These are phyloP conservation scores for Phlegmacium glaucopus DNA, from an alignment of 768 basidiomycete species.

Conservation along the genomic window DNA sequence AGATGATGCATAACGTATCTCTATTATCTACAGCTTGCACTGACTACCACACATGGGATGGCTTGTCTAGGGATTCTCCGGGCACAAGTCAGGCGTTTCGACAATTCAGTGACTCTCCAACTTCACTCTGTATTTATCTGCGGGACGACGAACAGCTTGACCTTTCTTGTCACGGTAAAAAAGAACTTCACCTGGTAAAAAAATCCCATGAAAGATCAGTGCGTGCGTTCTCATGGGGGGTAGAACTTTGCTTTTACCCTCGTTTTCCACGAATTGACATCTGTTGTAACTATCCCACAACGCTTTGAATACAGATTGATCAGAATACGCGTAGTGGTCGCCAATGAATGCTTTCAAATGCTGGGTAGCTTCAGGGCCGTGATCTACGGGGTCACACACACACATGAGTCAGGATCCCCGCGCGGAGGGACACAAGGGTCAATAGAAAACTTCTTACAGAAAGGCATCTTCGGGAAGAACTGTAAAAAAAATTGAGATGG, in stretches of 20 bases:
- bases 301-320: conserved; percentile 39
- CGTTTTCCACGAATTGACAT: conserved; percentile 57
- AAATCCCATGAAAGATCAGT: neutral
- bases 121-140: conserved; percentile 14
- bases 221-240: neutral
- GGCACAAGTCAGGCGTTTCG: too few species aligned
- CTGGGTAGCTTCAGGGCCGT: conserved; percentile 48
- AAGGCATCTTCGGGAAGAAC: conserved; percentile 62
- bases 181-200: conserved; percentile 33
- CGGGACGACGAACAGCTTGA: conserved; percentile 31
- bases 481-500: conserved; percentile 17
- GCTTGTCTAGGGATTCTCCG: too few species aligned
- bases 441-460: conserved; percentile 35
- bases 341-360: conserved; percentile 47
- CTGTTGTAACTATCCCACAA: conserved; percentile 54
- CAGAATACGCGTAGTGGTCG: conserved; percentile 44
- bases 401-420: neutral
- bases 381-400: conserved; percentile 33
- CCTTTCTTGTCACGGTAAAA: conserved; percentile 46
- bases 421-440: neutral
- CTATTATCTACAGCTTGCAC: too few species aligned
- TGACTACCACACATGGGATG: too few species aligned
- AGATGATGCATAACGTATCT: too few species aligned
- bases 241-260: conserved; percentile 28
- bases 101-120: conserved; percentile 1